phyloP scores from a whole-genome alignment of 1,139 yeast species.

The Arxiozyma heterogenica region DNA sequence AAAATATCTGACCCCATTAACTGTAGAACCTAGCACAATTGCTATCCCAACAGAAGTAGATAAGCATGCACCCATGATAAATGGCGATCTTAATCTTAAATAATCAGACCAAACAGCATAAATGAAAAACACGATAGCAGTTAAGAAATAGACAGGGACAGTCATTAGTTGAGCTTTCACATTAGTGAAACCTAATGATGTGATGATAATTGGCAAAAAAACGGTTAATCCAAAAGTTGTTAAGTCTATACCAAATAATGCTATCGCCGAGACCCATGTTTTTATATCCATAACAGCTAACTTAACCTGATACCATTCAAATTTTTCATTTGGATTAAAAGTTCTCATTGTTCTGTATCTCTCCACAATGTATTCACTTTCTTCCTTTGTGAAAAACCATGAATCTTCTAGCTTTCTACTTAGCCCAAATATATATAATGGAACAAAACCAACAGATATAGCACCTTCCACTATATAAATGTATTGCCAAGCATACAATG shows the following conservation, averaged over 20 bases:
- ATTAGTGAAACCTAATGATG: conserved; percentile 38
- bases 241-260: conserved; percentile 41
- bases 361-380: conserved; percentile 38
- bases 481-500: conserved; percentile 46
- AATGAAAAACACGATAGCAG: conserved; percentile 35
- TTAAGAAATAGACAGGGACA: conserved; percentile 40
- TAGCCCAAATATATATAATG: conserved; percentile 30
- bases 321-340: conserved; percentile 32
- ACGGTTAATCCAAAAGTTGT: conserved; percentile 42
- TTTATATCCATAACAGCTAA: conserved; percentile 36
- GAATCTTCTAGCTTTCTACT: conserved; percentile 24
- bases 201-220: conserved; percentile 40
- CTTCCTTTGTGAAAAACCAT: conserved; percentile 42
- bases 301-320: conserved; percentile 37
- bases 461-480: conserved; percentile 47
- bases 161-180: conserved; percentile 42
- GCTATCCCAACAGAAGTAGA: conserved; percentile 37
- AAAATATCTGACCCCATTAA: conserved; percentile 37
- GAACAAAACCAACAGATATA: conserved; percentile 43
- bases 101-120: conserved; percentile 38
- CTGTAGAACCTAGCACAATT: conserved; percentile 31
- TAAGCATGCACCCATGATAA: conserved; percentile 31
- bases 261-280: conserved; percentile 34
- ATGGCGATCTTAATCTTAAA: conserved; percentile 31
- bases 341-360: conserved; percentile 36